phyloP scores from a whole-genome alignment of 2,329 filamentous ascomycete genomes.

The Trichoderma cornu-damae region DNA sequence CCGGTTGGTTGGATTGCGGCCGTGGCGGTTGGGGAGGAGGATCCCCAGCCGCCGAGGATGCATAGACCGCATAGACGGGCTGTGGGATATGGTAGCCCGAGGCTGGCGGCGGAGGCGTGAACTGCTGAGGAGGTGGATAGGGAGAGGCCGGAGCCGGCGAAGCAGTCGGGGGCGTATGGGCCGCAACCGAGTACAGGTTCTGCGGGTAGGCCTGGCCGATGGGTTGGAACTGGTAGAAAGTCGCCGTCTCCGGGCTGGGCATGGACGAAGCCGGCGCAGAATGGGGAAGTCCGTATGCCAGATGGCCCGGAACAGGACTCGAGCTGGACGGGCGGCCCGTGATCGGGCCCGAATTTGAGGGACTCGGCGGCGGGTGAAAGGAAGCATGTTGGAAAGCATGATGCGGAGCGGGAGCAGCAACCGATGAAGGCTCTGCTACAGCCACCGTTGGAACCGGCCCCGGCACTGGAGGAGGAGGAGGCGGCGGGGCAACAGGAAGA shows the following conservation, averaged over 20 bases:
- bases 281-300: slow-evolving; percentile 15
- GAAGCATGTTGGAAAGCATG: not conserved
- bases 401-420: not conserved
- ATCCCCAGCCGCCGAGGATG: not conserved
- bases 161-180: not conserved
- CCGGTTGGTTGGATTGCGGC: slow-evolving; percentile 16
- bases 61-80: slow-evolving; percentile 21
- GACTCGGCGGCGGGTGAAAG: not conserved
- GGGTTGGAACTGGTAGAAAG: not conserved
- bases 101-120: slow-evolving; percentile 6
- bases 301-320: not conserved
- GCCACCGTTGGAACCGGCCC: not conserved
- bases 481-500: too few relatives aligned
- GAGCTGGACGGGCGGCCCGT: not conserved
- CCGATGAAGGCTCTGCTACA: not conserved
- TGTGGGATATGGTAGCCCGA: slow-evolving; percentile 13
- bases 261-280: not conserved
- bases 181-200: not conserved
- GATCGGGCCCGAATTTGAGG: not conserved
- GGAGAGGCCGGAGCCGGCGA: not conserved
- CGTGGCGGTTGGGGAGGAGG: slow-evolving; percentile 18
- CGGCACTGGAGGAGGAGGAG: not conserved
- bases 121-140: slow-evolving; percentile 1
- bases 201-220: not conserved
- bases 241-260: not conserved